These are phyloP conservation scores for Papiliotrema flavescens DNA, from an alignment of 1,284 basidiomycete species.

Conservation along the genomic window DNA sequence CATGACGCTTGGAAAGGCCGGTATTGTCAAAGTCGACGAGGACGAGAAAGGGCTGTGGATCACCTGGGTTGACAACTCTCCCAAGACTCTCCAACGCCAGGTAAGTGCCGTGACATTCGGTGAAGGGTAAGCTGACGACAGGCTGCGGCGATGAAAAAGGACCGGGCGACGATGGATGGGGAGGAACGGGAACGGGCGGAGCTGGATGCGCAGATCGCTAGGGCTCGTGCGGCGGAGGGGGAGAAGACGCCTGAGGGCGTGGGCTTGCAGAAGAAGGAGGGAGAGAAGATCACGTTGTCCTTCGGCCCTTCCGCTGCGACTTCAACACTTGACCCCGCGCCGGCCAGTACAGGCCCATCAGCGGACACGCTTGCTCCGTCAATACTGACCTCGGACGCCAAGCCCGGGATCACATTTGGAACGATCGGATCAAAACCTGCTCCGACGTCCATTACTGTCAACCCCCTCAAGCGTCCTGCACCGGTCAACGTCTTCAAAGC, in stretches of 20 bases:
- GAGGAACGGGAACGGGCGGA: constrained; percentile 88
- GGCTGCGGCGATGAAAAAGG: constrained; percentile 87
- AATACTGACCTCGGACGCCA: background rate
- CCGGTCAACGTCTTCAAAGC: constrained; percentile 64
- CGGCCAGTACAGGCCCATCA: constrained; percentile 10
- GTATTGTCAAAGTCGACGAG: constrained; percentile 90
- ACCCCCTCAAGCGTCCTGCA: constrained; percentile 50
- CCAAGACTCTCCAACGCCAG: constrained; percentile 86
- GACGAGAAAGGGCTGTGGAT: constrained; percentile 98
- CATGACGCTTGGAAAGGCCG: constrained; percentile 83
- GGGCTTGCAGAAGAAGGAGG: constrained; percentile 66
- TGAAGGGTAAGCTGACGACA: constrained; percentile 43
- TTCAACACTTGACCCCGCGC: constrained; percentile 36
- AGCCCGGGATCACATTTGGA: constrained; percentile 16
- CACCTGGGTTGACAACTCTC: constrained; percentile 93
- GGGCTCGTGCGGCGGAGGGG: constrained; percentile 55
- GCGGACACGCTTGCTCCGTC: constrained; percentile 3
- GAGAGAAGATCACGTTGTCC: constrained; percentile 49
- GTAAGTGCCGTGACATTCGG: constrained; percentile 50
- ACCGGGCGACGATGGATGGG: constrained; percentile 84
- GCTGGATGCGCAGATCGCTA: constrained; percentile 90
- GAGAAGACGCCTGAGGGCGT: constrained; percentile 51
- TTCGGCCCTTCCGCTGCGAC: no score
- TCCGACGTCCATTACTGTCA: constrained; percentile 14
- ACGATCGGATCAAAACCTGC: constrained; percentile 8